These are phyloP conservation scores for Musa itinerans DNA, from an alignment of 176 grass and related monocot species.

Conservation along the genomic window DNA sequence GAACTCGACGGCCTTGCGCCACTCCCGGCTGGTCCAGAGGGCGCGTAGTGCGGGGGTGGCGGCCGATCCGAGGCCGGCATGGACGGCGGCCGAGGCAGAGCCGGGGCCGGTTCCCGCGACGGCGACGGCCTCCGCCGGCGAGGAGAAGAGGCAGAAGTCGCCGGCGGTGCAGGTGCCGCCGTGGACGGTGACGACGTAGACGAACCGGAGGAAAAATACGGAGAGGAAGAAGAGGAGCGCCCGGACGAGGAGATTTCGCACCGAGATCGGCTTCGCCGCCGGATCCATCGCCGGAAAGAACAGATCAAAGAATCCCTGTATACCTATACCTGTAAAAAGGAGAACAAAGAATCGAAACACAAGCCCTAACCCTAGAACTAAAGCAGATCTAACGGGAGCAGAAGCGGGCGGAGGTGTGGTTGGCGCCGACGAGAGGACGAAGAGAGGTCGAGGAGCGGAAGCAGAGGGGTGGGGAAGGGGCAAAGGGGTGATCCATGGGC, in stretches of 20 bases:
- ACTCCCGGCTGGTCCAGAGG: constrained; percentile 47
- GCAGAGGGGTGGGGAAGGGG: constrained; percentile 13
- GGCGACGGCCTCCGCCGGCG: constrained; percentile 3
- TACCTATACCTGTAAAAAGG: background rate
- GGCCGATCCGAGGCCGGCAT: background rate
- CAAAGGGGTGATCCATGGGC: constrained; percentile 25
- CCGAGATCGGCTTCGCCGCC: constrained; percentile 30
- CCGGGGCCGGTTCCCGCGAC: constrained; percentile 2
- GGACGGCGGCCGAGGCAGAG: constrained; percentile 18
- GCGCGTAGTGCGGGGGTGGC: constrained; percentile 11
- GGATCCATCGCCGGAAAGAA: constrained; percentile 29
- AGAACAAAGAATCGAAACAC: background rate
- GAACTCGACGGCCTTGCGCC: constrained; percentile 33
- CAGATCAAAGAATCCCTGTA: constrained; percentile 1
- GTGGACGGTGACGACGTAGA: constrained; percentile 35
- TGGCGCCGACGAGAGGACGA: constrained; percentile 33
- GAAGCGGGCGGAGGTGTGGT: constrained; percentile 53
- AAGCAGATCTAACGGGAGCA: constrained; percentile 14
- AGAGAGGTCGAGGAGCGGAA: background rate
- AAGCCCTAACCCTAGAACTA: background rate
- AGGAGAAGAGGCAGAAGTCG: constrained; percentile 39
- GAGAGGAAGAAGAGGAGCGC: constrained; percentile 33
- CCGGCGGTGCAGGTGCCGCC: constrained; percentile 21
- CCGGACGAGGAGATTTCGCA: constrained; percentile 26
- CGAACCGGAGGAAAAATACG: constrained; percentile 38